phyloP scores from a whole-genome alignment of 1,284 basidiomycete species.

The Ustilago sp. region DNA sequence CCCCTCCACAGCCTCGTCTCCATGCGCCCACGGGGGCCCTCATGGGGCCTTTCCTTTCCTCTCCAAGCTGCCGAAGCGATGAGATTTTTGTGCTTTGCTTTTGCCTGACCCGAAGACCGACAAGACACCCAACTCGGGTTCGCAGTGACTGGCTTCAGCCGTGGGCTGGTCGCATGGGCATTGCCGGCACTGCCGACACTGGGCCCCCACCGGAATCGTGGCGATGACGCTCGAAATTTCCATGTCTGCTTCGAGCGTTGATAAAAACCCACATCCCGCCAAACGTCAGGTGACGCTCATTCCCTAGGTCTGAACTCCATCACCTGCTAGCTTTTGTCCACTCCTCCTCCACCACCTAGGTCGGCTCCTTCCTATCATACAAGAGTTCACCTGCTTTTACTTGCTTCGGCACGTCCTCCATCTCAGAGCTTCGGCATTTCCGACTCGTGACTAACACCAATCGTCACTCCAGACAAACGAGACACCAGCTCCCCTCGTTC shows the following conservation, averaged over 20 bases:
- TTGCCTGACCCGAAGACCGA: slow-evolving; percentile 3
- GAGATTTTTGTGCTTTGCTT: background rate
- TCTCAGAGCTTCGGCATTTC: background rate
- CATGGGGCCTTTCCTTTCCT: too few relatives aligned
- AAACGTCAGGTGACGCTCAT: too few relatives aligned
- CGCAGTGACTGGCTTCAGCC: background rate
- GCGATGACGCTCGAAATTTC: slow-evolving; percentile 4
- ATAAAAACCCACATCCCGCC: slow-evolving; percentile 4
- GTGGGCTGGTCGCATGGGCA: background rate
- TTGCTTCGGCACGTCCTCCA: background rate
- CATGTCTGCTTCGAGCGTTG: background rate
- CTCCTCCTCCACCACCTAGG: background rate
- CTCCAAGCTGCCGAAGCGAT: too few relatives aligned
- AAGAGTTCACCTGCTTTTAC: too few relatives aligned
- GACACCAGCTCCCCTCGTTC: too few relatives aligned
- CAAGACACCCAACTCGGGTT: background rate
- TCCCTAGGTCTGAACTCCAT: background rate
- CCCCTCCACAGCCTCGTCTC: slow-evolving; percentile 1
- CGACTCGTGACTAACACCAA: background rate
- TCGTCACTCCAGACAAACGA: background rate
- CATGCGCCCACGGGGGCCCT: slow-evolving; percentile 8
- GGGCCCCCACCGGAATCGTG: background rate
- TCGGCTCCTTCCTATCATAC: background rate
- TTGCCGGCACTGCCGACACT: background rate
- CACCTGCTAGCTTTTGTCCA: background rate